phyloP scores from a whole-genome alignment of 116 monocot species.

The Iris pallida region DNA sequence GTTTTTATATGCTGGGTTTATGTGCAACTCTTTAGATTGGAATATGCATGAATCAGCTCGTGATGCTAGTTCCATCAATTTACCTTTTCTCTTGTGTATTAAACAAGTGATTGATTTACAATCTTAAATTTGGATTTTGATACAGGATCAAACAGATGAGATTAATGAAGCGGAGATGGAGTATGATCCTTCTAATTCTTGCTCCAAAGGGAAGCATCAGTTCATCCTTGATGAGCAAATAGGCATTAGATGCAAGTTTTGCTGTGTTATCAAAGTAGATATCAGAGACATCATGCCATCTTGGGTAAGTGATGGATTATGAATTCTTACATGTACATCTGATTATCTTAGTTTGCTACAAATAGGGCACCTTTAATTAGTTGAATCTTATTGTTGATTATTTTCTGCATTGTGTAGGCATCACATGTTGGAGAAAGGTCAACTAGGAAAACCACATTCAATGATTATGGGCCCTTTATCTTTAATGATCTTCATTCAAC shows the following conservation, averaged over 20 bases:
- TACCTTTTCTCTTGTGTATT: neutral
- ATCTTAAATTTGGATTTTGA: neutral
- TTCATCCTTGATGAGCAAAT: slow-evolving; percentile 62
- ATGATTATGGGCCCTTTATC: slow-evolving; percentile 6
- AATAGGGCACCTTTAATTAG: no score
- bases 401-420: slow-evolving; percentile 19
- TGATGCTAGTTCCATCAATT: no score
- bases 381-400: neutral
- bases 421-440: slow-evolving; percentile 14
- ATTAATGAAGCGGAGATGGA: slow-evolving; percentile 9
- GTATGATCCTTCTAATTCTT: slow-evolving; percentile 18
- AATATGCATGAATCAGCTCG: no score
- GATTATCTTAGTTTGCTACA: neutral
- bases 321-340: neutral
- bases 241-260: slow-evolving; percentile 63
- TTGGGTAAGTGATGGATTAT: slow-evolving; percentile 33
- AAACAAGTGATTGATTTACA: neutral
- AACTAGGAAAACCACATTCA: slow-evolving; percentile 7
- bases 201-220: slow-evolving; percentile 42
- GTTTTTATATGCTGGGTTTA: no score
- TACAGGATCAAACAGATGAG: slow-evolving; percentile 24
- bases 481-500: slow-evolving; percentile 23
- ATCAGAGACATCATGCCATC: slow-evolving; percentile 57
- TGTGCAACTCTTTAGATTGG: no score
- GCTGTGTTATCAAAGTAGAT: slow-evolving; percentile 40